Percentiles rank a stretch among this genome's conserved stretches.
Evolutionary conservation across 1,284 basidiomycete species (phyloP).

Genomic region (Ustilago esculenta): DNA sequence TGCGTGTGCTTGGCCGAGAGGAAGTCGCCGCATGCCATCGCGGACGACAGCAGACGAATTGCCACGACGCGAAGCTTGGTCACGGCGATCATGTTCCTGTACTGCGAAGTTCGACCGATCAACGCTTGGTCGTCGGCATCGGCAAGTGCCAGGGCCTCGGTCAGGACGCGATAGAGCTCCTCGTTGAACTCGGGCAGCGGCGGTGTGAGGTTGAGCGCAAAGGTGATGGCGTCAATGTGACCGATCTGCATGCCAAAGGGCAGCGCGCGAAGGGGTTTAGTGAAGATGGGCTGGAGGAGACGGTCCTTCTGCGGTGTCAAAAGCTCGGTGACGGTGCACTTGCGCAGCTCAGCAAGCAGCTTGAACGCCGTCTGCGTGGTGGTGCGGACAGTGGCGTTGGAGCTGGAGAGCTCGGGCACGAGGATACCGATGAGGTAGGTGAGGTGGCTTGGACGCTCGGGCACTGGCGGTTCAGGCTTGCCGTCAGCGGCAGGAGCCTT

Average conservation of each 20-base stretch:
- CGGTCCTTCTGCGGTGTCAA: constrained; percentile 86
- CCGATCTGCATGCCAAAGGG: constrained; percentile 97
- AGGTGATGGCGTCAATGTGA: constrained; percentile 96
- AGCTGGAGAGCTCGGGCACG: constrained; percentile 87
- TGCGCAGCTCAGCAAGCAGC: constrained; percentile 79
- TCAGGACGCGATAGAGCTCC: constrained; percentile 88
- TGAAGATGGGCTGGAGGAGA: constrained; percentile 88
- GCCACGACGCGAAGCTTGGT: constrained; percentile 94
- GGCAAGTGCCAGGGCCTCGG: constrained; percentile 92
- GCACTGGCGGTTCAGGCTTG: constrained; percentile 35
- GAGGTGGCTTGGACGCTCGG: constrained; percentile 55
- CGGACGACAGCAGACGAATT: constrained; percentile 89
- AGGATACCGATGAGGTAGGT: constrained; percentile 81
- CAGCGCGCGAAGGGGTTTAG: constrained; percentile 94
- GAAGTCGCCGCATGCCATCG: constrained; percentile 94
- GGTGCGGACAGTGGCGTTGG: constrained; percentile 85
- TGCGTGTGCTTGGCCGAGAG: constrained; percentile 58
- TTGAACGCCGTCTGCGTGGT: constrained; percentile 85
- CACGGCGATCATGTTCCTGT: constrained; percentile 84
- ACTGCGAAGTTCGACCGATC: constrained; percentile 76
- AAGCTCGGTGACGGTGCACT: constrained; percentile 79
- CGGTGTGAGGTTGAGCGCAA: constrained; percentile 81
- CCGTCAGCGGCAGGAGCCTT: constrained; percentile 36
- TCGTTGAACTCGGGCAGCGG: constrained; percentile 89
- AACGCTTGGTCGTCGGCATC: constrained; percentile 92